Evolutionary conservation across 2,329 filamentous ascomycete genomes (phyloP).

Genomic region (Ceratocystis albifundus): DNA sequence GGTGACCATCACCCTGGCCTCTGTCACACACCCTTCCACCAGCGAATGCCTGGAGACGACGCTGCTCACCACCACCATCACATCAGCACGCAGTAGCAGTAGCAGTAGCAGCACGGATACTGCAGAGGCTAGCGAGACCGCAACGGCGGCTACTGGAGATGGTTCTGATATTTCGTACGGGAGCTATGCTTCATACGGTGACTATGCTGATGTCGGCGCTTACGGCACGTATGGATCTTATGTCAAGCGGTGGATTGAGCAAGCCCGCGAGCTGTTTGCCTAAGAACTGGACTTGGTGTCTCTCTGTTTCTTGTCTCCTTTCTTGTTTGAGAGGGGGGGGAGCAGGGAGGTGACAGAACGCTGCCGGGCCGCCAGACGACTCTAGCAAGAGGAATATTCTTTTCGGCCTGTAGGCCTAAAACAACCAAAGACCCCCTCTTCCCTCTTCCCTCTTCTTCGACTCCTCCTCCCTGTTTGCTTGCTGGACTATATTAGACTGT

Average conservation of each 20-base stretch:
- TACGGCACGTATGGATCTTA: slow-evolving; percentile 12
- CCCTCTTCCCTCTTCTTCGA: too few species aligned
- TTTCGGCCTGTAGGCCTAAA: not conserved
- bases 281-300: not conserved
- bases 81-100: not conserved
- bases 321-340: not conserved
- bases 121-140: not conserved
- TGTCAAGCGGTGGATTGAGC: slow-evolving; percentile 16
- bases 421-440: too few species aligned
- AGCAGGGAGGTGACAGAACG: not conserved
- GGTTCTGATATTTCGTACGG: not conserved
- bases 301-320: not conserved
- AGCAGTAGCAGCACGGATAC: not conserved
- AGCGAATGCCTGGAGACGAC: slow-evolving; percentile 8
- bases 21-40: not conserved
- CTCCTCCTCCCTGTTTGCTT: not conserved
- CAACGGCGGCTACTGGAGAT: not conserved
- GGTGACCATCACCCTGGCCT: slow-evolving; percentile 13
- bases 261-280: not conserved
- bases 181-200: slow-evolving; percentile 16
- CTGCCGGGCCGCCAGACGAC: not conserved
- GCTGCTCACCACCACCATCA: slow-evolving; percentile 8
- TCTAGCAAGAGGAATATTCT: not conserved
- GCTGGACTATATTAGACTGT: not conserved
- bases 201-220: slow-evolving; percentile 12